phyloP scores from a whole-genome alignment of 78 protist species.

The Tieghemostelium lacteum region DNA sequence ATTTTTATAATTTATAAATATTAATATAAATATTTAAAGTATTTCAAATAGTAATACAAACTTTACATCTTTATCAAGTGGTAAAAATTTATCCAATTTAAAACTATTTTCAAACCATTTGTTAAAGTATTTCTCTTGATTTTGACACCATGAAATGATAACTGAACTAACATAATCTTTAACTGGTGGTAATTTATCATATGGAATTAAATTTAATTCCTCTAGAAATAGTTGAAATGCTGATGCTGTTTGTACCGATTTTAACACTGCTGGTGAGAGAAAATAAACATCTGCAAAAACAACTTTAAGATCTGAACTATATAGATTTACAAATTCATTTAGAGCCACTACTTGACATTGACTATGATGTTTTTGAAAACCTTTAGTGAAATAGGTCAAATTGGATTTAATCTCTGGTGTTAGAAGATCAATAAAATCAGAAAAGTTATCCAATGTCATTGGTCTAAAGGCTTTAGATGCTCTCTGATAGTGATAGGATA shows the following conservation, averaged over 20 bases:
- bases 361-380: conserved; percentile 19
- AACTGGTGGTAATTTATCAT: conserved; percentile 35
- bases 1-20: not conserved
- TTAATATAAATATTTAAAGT: not conserved
- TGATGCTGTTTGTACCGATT: conserved; percentile 63
- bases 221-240: conserved; percentile 31
- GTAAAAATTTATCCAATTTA: conserved; percentile 58
- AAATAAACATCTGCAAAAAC: conserved; percentile 68
- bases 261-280: conserved; percentile 49
- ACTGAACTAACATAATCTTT: conserved; percentile 38
- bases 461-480: conserved; percentile 24
- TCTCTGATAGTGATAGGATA: conserved; percentile 51
- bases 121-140: conserved; percentile 65
- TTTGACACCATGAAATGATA: conserved; percentile 63
- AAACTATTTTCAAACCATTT: conserved; percentile 72
- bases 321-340: conserved; percentile 20
- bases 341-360: not conserved
- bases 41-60: not conserved
- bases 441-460: conserved; percentile 46
- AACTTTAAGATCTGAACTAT: conserved; percentile 14
- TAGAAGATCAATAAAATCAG: conserved; percentile 12
- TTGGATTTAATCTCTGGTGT: conserved; percentile 31
- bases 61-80: conserved; percentile 48
- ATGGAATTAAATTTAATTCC: conserved; percentile 13
- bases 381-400: not conserved